These are phyloP conservation scores for Aspergillus uvarum DNA, from an alignment of 2,329 filamentous ascomycete species.

Conservation along the genomic window DNA sequence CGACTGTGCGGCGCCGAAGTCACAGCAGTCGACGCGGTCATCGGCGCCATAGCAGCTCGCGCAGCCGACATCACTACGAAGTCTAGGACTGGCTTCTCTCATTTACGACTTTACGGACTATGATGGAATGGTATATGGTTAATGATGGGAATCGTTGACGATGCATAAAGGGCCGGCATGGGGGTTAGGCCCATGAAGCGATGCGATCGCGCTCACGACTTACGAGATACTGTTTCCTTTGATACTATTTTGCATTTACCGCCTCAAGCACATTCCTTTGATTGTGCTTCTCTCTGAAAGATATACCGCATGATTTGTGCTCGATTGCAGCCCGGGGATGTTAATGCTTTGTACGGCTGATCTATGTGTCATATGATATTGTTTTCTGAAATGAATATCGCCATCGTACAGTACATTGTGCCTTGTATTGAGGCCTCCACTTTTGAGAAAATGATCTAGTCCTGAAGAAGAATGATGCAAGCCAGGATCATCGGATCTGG, in stretches of 20 bases:
- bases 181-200: not conserved
- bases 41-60: slow-evolving; percentile 32
- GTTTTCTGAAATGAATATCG: not conserved
- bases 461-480: not conserved
- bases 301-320: not conserved
- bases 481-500: slow-evolving; percentile 4
- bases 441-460: not conserved
- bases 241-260: not conserved
- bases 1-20: slow-evolving; percentile 33
- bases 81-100: slow-evolving; percentile 19
- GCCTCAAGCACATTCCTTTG: not conserved
- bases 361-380: not conserved
- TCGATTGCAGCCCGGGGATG: not conserved
- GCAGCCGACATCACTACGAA: slow-evolving; percentile 31
- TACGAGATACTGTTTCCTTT: not conserved
- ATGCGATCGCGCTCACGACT: not conserved
- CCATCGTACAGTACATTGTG: not conserved
- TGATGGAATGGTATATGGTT: not conserved
- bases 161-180: not conserved
- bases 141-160: slow-evolving; percentile 8
- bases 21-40: slow-evolving; percentile 37
- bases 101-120: not conserved
- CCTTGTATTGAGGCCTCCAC: not conserved
- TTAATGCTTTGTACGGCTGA: not conserved
- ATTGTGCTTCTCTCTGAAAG: not conserved